phyloP scores from a whole-genome alignment of 192 early-diverging fungal species.

The Entomortierella chlamydospora region DNA sequence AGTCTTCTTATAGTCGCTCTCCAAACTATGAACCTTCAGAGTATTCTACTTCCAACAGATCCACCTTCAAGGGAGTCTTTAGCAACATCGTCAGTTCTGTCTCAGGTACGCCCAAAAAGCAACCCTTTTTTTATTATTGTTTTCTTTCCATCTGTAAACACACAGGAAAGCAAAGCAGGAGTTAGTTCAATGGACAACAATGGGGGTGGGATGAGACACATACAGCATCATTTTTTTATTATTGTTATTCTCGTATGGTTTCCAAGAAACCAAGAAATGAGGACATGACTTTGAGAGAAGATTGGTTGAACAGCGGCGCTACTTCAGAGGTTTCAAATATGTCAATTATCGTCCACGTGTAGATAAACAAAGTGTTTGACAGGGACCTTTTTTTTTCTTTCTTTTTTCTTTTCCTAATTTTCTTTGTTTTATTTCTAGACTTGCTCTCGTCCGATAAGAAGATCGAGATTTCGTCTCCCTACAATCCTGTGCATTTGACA shows the following conservation, averaged over 20 bases:
- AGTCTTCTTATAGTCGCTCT: constrained; percentile 30
- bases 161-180: too few relatives aligned
- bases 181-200: too few relatives aligned
- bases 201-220: too few relatives aligned
- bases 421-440: constrained; percentile 40
- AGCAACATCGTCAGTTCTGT: constrained; percentile 65
- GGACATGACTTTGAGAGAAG: too few relatives aligned
- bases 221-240: too few relatives aligned
- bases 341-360: background rate
- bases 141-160: background rate
- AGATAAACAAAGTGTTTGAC: constrained; percentile 4
- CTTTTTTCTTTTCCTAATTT: background rate
- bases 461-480: constrained; percentile 93
- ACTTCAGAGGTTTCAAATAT: too few relatives aligned
- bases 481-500: constrained; percentile 96
- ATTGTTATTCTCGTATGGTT: too few relatives aligned
- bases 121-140: background rate
- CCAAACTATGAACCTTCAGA: constrained; percentile 43
- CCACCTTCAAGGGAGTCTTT: constrained; percentile 68
- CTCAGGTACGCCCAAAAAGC: constrained; percentile 46
- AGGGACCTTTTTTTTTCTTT: background rate
- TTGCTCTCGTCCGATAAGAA: constrained; percentile 76
- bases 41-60: constrained; percentile 49
- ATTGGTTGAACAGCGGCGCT: too few relatives aligned
- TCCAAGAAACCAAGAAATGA: too few relatives aligned